Base-by-base conservation (phyloP, 2,329 filamentous ascomycete genomes). In the Phialophora expanda region DNA sequence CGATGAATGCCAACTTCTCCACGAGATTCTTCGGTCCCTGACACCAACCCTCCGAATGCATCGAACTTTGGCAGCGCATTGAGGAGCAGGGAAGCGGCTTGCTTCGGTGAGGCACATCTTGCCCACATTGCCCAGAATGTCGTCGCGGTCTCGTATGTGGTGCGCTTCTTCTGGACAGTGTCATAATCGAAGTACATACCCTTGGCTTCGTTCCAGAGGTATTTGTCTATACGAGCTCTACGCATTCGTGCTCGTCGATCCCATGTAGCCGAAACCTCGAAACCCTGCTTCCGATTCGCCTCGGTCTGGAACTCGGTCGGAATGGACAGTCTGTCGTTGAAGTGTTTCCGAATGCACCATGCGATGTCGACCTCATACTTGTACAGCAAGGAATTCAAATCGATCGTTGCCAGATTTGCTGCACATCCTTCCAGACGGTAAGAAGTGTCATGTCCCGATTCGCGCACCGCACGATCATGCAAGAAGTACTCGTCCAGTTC, bases 121-220 rank as follows among this genome's bases (percentile, higher is more conserved):
- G 94, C 92, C 94, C 95, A 99, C 81, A 99, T 90, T 3, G 95
- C 88, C 95, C 95, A 99, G 80, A 98, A 93, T 0, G 93, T 97
- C 2, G 95, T 99, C 62, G 90, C 92, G 70, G 87, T 91, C 80
- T 98, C 95, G 77, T 98, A 98, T 14, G 84, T 87, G 71, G 88
- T 92, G 74, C 90, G 91, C 78, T 92, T 79, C 75, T 93, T 87
- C 78, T 90, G 91, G 68, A 85, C 88, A 0, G 92, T 96, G 80
- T 99, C 86, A 78, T 98, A 99, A 79, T 99, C 95, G 75, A 98
- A 98, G 83, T 92, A 99, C 91, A 98, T 96, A 65, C 94, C 94
- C 76, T 91, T 88, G 71, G 91, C 84, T 71, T 94, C 90, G 75
- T 96, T 90, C 95, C 95, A 99, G 76, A 96, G 87, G 75, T 95